Base-by-base conservation (phyloP, 805 yeast species). In the Helenozyma rhizophorensis region DNA sequence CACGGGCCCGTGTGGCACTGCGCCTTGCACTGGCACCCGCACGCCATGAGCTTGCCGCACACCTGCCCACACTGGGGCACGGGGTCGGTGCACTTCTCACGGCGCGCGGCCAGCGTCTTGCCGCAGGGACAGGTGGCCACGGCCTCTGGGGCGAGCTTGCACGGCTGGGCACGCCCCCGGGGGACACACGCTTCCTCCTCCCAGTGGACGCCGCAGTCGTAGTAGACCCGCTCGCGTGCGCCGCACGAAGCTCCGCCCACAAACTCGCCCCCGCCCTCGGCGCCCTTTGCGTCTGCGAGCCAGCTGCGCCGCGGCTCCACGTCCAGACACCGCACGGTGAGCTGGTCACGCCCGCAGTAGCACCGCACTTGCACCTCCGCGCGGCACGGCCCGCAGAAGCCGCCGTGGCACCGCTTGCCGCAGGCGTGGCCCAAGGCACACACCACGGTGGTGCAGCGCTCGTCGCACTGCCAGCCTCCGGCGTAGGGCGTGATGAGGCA, bases 81-180 rank as follows among this genome's bases (percentile, higher is more conserved):
- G 1, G 87, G 82, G 42, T 86, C 95, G 2, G 82, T 66, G 58
- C 97, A 88, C 19, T 67, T 58, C 0, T 45, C 46, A 42, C 96
- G 70, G 9, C 59, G 54, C 1, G 63, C 64, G 8, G 80, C 63
- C 4, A 51, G 45, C 2, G 77, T 70, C 48, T 81, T 78, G 1
- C 96, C 95, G 65, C 97, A 88, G 23, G 81, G 83, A 59, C 97
- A 88, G 1, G 75, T 71, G 17, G 64, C 72, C n/a, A 80, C 55
- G 1, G 60, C 42, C 12, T 65, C 60, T 0, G 95, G 95, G 4
- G 83, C 65, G 27, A 66, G 62, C 9, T 81, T 83, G 58, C 97
- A 88, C 16, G 39, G 47, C 3, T 37, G 47, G 2, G 40, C 30
- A 8, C 25, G 25, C n/a, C n/a, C n/a, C n/a, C n/a, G n/a, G 7